Conservation (phyloP, 192 early-diverging fungal genomes). For the Gonapodya prolifera region DNA sequence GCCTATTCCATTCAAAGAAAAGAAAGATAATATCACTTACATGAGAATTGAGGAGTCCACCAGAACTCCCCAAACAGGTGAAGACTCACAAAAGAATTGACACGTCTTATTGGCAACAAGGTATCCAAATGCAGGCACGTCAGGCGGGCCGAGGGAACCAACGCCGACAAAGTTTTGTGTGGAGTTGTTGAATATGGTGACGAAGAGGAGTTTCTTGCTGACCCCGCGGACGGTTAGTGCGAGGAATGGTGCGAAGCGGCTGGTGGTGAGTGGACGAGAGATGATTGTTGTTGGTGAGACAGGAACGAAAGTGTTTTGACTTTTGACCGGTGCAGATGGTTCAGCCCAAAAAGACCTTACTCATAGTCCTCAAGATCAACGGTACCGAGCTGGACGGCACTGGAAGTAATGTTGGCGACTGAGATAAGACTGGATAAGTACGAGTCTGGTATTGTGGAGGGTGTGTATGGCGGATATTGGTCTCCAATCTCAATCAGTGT, state of each 20-base stretch:
- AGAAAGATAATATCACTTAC: background rate
- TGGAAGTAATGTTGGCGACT: background rate
- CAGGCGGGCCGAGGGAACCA: background rate
- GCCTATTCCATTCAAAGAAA: background rate
- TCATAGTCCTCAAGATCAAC: background rate
- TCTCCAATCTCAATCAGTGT: background rate
- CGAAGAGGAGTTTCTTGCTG: background rate
- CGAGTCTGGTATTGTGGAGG: background rate
- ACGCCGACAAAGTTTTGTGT: background rate
- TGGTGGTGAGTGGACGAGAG: background rate
- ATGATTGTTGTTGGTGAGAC: background rate
- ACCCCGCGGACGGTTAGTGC: background rate
- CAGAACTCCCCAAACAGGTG: background rate
- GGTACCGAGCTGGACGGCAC: background rate
- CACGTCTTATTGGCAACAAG: background rate
- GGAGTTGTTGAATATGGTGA: conserved; percentile 1
- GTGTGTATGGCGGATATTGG: background rate
- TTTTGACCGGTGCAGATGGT: background rate
- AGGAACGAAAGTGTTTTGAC: background rate
- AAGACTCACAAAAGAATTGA: background rate
- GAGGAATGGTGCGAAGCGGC: background rate
- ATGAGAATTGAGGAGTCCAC: background rate
- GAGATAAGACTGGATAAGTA: background rate
- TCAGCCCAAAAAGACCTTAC: background rate
- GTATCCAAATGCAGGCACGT: background rate